Base-by-base conservation (phyloP, 805 yeast genomes). In the Candida sanyiensis region DNA sequence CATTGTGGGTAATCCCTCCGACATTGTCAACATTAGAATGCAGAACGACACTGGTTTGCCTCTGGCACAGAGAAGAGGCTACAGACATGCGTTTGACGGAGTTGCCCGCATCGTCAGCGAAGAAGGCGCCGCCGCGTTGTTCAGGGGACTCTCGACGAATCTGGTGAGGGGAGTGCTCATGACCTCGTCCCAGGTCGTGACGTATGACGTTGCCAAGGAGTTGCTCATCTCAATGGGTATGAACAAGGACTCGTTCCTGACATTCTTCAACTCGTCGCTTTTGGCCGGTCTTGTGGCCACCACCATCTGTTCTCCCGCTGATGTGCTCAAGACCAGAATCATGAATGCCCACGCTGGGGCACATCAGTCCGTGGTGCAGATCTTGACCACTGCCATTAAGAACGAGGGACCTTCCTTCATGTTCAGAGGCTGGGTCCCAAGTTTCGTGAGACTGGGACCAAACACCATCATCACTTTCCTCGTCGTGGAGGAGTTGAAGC, bases 381-480 rank as follows among this genome's bases (percentile, higher is more conserved):
- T 83, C 31, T 58, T 85, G 43, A 47, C 49, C 2, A 57, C 59
- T 6, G 84, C 90, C 1, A 69, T 86, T 15, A 70, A 69, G 45
- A 63, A 52, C 10, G 95, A 86, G 60, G 96, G 96, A 17, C 67
- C 75, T 11, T 72, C 78, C 1, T 87, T 87, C 63, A 75, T 85
- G 80, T 86, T 86, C 62, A 70, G 95, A 59, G 96, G 96, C 19
- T 86, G 96, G 96, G 64, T 83, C 26, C 95, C 95, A 23, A 79
- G 93, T 30, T 86, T 86, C 55, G 73, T 85, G 6, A 75, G 96
- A 56, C 68, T 86, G 45, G 95, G 95, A 0, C 96, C 96, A 25
- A 83, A 79, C 48, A 80, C 87, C 0, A 78, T 80, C 39, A 70
- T 80, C 16, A 80, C 83, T 1, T 80, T 80, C 58, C 61, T 80